Evolutionary conservation across 192 early-diverging fungal species (phyloP).

Genomic region (Coemansia sp.): DNA sequence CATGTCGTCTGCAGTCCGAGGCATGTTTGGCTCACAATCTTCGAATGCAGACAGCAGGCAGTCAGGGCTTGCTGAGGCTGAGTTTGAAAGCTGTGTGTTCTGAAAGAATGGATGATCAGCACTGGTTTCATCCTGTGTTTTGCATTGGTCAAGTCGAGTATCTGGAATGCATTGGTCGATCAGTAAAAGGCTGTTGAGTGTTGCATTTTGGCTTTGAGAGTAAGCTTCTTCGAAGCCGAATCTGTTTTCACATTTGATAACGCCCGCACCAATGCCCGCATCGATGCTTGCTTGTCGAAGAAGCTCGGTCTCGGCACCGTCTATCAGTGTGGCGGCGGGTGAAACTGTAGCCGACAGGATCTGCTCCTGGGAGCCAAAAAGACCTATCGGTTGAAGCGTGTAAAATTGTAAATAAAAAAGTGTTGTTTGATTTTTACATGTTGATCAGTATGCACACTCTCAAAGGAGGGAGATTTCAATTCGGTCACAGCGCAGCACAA

Average conservation of each 20-base stretch:
- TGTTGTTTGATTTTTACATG: not conserved
- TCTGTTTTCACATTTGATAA: not conserved
- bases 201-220: not conserved
- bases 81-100: conserved; percentile 4
- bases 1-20: conserved; percentile 41
- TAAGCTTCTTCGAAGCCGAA: not conserved
- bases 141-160: not conserved
- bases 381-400: not conserved
- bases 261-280: conserved; percentile 13
- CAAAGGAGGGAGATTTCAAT: not conserved
- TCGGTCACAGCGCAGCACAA: too few species aligned
- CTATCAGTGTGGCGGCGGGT: not conserved
- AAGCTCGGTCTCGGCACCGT: not conserved
- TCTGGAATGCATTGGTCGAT: conserved; percentile 3
- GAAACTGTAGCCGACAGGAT: not conserved
- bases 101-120: not conserved
- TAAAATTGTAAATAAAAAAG: not conserved
- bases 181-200: not conserved
- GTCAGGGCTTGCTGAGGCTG: not conserved
- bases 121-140: not conserved
- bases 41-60: not conserved
- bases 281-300: conserved; percentile 12
- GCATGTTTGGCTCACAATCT: conserved; percentile 37
- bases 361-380: not conserved
- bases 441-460: not conserved